Evolutionary conservation across 441 rosid species (phyloP), one percentile per base, ranked within the genome.

Genomic region (Lepidium campestre): DNA sequence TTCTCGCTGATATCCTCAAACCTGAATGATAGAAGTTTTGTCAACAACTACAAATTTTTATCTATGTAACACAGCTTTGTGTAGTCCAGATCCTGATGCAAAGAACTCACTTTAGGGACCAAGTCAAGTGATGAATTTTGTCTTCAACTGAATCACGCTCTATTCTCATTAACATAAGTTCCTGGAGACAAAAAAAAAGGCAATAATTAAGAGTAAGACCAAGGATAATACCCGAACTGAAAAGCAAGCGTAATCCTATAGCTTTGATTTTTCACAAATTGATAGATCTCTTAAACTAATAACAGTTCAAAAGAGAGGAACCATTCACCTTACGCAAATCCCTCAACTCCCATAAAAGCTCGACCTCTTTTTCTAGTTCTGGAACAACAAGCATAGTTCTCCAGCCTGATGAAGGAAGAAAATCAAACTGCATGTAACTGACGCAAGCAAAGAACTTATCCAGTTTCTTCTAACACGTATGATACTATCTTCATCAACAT

Each of bases 311-410:
- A 18, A 37, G 25, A 64, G 58, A 58, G 37, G 35, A 77, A 54
- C 27, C 59, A 47, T 58, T 76, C 58, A 91, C 99, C 97, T 86
- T 86, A 23, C 94, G 92, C 66, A 57, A 73, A 71, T 80, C 87
- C 81, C 94, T 85, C 70, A 86, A 67, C 71, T 82, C 81, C 87
- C 91, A 91, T 14, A 94, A 89, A 72, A 94, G 84, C 74, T 89
- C 84, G 54, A 94, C 93, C 80, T 94, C 99, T 70, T 86, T 88
- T 75, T 90, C 98, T 70, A 94, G 94, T 83, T 94, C 99, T 40
- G 99, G 97, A 64, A 94, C 96, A 66, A 94, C 88, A 65, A 94
- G 98, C 99, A 91, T 91, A 29, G 99, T 94, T 66, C 98, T 90
- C 97, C 99, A 94, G 23, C 98, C 99, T 94, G 75, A 54, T 35